Evolutionary conservation across 2,329 filamentous ascomycete species (phyloP).

Genomic region (Fusarium acutatum): DNA sequence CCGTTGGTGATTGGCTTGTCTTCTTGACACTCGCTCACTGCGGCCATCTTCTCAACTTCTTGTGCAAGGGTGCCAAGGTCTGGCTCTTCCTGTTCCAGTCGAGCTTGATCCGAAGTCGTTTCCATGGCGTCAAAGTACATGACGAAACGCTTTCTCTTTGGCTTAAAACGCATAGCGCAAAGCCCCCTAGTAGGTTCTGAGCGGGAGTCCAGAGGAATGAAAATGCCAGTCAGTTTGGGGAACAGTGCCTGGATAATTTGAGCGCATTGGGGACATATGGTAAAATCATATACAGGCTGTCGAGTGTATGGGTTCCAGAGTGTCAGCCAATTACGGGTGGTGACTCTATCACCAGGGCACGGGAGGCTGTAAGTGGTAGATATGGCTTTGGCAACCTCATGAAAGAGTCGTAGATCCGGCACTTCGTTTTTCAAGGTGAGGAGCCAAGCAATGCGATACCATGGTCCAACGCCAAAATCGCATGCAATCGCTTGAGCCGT

Average conservation of each 20-base stretch:
- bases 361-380: conserved; percentile 58
- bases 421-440: conserved; percentile 76
- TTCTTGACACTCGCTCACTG: conserved; percentile 69
- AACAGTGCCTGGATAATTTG: conserved; percentile 77
- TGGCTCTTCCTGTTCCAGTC: conserved; percentile 55
- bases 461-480: conserved; percentile 79
- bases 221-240: conserved; percentile 74
- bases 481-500: conserved; percentile 71
- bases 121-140: conserved; percentile 70
- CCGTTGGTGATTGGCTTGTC: conserved; percentile 69
- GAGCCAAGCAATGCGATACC: conserved; percentile 86
- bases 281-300: conserved; percentile 74
- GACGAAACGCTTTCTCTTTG: conserved; percentile 62
- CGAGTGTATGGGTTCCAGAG: conserved; percentile 73
- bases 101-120: conserved; percentile 61
- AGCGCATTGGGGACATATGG: conserved; percentile 78
- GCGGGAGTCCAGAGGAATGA: conserved; percentile 62
- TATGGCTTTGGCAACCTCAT: conserved; percentile 70
- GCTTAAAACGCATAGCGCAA: conserved; percentile 74
- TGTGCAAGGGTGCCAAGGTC: conserved; percentile 71
- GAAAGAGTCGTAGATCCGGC: conserved; percentile 73
- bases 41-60: conserved; percentile 67
- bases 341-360: conserved; percentile 66
- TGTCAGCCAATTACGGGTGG: conserved; percentile 76
- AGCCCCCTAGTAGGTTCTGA: conserved; percentile 58